Percentiles rank a stretch among this genome's conserved stretches.
phyloP scores from a whole-genome alignment of 2,329 filamentous ascomycete species.

The Hypoxylon sp. region DNA sequence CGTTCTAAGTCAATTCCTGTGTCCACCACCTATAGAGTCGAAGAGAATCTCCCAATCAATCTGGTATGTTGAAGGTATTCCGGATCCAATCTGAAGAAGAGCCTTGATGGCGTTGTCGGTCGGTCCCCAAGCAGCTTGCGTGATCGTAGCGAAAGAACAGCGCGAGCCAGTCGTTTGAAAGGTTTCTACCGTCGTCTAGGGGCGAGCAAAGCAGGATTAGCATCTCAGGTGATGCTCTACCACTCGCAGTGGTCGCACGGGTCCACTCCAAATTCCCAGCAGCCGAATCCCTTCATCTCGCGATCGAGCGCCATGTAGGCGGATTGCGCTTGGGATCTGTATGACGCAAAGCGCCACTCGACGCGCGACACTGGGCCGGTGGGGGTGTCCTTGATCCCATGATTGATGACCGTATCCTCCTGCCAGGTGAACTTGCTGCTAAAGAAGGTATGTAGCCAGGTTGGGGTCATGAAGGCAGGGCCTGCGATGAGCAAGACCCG shows the following conservation, averaged over 20 bases:
- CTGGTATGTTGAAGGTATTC: too few species aligned
- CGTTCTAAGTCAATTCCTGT: too few species aligned
- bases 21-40: too few species aligned
- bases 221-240: too few species aligned
- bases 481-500: slow-evolving; percentile 30
- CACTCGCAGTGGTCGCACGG: too few species aligned
- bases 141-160: not conserved
- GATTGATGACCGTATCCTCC: slow-evolving; percentile 23
- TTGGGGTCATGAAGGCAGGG: too few species aligned
- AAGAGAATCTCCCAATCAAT: too few species aligned
- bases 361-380: slow-evolving; percentile 16
- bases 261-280: slow-evolving; percentile 20
- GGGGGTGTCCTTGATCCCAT: slow-evolving; percentile 8
- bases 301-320: slow-evolving; percentile 9
- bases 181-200: too few species aligned
- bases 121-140: not conserved
- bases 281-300: slow-evolving; percentile 24
- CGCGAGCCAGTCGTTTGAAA: not conserved
- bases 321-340: slow-evolving; percentile 24
- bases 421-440: slow-evolving; percentile 27
- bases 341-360: slow-evolving; percentile 36
- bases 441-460: slow-evolving; percentile 20
- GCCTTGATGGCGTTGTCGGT: not conserved
- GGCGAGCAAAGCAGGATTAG: not conserved
- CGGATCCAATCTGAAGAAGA: not conserved